A percentile compares a stretch with the other conserved stretches of the same genome.
These are phyloP conservation scores for Kwoniella sp. DNA, from an alignment of 768 basidiomycete species.

Conservation along the genomic window DNA sequence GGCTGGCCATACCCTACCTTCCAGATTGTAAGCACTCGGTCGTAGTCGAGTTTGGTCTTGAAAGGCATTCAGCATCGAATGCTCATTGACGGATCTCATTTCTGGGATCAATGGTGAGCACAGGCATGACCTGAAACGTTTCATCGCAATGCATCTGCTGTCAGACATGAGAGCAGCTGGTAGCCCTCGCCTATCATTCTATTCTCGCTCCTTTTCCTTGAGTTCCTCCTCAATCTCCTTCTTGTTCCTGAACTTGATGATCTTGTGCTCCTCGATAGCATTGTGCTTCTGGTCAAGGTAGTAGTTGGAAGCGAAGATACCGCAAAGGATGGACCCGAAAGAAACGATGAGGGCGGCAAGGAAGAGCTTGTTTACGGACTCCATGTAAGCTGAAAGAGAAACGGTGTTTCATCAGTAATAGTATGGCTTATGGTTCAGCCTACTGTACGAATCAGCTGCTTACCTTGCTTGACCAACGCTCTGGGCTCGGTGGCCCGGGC, in stretches of 20 bases:
- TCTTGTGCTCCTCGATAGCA: constrained; percentile 42
- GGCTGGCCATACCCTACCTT: too few species aligned
- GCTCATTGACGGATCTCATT: too few species aligned
- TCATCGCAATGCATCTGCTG: background rate
- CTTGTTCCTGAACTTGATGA: constrained; percentile 28
- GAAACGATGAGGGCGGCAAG: constrained; percentile 48
- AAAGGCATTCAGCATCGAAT: constrained; percentile 3
- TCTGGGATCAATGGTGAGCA: too few species aligned
- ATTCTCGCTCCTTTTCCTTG: background rate
- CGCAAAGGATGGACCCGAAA: constrained; percentile 48
- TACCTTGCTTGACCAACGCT: constrained; percentile 37
- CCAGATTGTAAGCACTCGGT: too few species aligned
- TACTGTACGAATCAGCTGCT: constrained; percentile 1
- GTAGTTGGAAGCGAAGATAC: constrained; percentile 50
- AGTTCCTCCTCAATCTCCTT: constrained; percentile 14
- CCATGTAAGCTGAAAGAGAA: constrained; percentile 29
- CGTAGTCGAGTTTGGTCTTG: constrained; percentile 9
- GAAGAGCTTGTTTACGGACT: constrained; percentile 43
- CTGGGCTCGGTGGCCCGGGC: constrained; percentile 48
- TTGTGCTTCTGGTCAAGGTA: constrained; percentile 55
- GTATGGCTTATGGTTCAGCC: too few species aligned
- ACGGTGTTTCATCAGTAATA: too few species aligned
- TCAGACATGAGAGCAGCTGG: background rate
- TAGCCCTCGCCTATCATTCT: too few species aligned
- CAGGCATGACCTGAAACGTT: too few species aligned